phyloP scores from a whole-genome alignment of 495 filamentous ascomycete species.

The Aspergillus bridgeri region DNA sequence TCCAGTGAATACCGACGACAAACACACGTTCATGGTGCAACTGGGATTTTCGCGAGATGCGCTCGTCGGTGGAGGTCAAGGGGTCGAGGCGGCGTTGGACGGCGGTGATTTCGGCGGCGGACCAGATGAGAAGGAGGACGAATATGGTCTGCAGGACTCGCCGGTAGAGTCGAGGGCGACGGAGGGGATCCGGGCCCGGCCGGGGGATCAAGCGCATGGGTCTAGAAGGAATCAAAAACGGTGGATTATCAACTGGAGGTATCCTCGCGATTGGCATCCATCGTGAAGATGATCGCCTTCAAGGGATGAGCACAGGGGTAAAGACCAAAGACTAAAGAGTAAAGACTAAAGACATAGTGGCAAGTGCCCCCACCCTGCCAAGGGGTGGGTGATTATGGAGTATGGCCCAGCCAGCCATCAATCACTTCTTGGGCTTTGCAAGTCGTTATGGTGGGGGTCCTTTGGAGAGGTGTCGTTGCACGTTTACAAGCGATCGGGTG shows the following conservation, averaged over 20 bases:
- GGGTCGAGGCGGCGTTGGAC: not conserved
- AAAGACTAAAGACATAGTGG: not conserved
- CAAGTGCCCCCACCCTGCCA: not conserved
- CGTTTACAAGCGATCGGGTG: not conserved
- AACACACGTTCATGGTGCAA: conserved; percentile 3
- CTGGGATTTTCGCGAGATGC: conserved; percentile 37
- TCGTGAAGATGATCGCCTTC: not conserved
- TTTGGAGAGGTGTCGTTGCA: not conserved
- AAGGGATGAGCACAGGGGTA: not conserved
- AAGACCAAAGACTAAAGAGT: too few species aligned
- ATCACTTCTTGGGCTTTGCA: not conserved
- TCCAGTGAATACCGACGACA: conserved; percentile 67
- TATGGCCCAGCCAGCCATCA: too few species aligned
- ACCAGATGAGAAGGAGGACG: not conserved
- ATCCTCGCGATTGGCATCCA: not conserved
- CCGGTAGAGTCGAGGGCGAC: not conserved
- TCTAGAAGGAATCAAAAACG: not conserved
- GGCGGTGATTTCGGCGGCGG: not conserved
- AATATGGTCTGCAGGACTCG: not conserved
- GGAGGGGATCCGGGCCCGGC: not conserved
- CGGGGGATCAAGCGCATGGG: not conserved
- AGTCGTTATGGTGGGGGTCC: not conserved
- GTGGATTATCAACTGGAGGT: not conserved
- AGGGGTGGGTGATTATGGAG: not conserved
- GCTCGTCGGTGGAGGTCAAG: conserved; percentile 20